Evolutionary conservation across 768 basidiomycete genomes (phyloP), one percentile per base, ranked within the genome.

Genomic region (Boletus sp.): DNA sequence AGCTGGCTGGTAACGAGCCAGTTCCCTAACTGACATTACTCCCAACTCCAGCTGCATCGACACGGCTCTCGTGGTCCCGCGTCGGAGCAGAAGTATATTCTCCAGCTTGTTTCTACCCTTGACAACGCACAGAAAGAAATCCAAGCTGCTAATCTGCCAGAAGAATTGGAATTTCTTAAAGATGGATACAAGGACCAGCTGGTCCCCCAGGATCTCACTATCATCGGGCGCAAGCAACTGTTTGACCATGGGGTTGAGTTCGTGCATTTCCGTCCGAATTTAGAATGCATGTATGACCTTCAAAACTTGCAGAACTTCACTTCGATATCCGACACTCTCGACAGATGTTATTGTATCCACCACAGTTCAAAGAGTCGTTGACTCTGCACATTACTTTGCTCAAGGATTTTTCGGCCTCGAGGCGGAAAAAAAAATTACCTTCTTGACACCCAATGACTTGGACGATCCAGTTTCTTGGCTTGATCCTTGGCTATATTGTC

Each of bases 11-110:
- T 30, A 17, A 41, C 12, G 4, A 20, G 12, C 7, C 8, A 0
- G 9, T 28, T 4, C 17, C 1, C 28, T 17, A 41, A 39, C 39
- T 40, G 32, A 29, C 41, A 3, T 56, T 17, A 15, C 11, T 18
- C 29, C 32, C 18, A 14, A 40, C 24, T 3, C 11, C 44, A 78
- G 78, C 67, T 79, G 61, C 74, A 74, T 56, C 64, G 77, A 17
- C 78, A 79, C 55, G 78, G 78, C 24, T 73, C 72, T 52, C 76
- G 77, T 40, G 73, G 68, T 58, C 77, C 75, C 14, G 58, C 57
- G 14, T 51, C 36, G 6, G 69, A 71, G 65, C 64, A 65, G 15
- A 6, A 15, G 29, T 71, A 63, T 56, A 73, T 77, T 47, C 58
- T 61, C 1, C 52, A 70, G 48, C 71, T 79, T 32, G 68, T 67